Percentiles rank a stretch among this genome's conserved stretches.
Conservation (phyloP, 2,329 filamentous ascomycete genomes). For the Ophiostoma piceae region DNA sequence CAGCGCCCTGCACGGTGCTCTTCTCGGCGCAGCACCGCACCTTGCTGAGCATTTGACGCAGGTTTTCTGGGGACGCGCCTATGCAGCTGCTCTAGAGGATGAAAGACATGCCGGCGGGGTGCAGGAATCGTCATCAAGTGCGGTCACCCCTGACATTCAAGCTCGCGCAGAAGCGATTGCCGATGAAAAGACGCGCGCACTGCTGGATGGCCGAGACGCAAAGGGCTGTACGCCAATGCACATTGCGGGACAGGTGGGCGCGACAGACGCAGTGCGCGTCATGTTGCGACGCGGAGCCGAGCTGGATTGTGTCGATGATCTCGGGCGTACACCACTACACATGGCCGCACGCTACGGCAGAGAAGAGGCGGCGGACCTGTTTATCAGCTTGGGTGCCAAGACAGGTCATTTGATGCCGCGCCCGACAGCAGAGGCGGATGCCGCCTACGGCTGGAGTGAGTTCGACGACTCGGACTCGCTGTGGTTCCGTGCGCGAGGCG, state of each 20-base stretch:
- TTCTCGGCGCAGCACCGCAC: neutral
- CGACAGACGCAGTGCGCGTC: neutral
- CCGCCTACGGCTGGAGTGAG: neutral
- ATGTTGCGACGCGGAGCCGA: neutral
- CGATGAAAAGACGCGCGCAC: neutral
- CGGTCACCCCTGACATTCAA: neutral
- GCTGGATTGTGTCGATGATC: neutral
- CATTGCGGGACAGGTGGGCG: constrained; percentile 1
- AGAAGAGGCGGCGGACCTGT: neutral
- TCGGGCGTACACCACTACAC: neutral
- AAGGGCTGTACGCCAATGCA: constrained; percentile 5
- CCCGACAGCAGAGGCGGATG: neutral
- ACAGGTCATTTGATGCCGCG: neutral
- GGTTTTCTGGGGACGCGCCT: neutral
- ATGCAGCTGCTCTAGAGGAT: neutral
- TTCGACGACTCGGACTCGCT: neutral
- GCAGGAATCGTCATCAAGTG: neutral
- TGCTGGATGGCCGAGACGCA: neutral
- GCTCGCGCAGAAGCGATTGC: neutral
- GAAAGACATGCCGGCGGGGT: neutral
- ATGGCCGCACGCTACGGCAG: neutral
- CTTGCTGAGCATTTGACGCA: neutral
- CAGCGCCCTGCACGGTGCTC: neutral
- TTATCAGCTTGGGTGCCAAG: neutral
- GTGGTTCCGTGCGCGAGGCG: neutral